Conservation (phyloP, 2,329 filamentous ascomycete species). For the Pseudogymnoascus sp. region DNA sequence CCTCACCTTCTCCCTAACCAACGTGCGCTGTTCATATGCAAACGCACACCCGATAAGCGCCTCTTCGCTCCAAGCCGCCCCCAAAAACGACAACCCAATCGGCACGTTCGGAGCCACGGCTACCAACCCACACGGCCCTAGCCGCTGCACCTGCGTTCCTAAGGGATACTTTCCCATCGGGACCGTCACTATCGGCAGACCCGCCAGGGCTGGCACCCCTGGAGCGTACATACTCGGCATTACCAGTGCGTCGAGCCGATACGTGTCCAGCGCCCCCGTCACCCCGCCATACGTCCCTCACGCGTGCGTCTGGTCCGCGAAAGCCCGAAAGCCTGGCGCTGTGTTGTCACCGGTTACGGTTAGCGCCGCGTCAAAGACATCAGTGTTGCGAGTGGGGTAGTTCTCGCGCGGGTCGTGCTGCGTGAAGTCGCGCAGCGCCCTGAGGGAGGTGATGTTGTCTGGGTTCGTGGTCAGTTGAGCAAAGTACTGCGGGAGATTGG, state of each 20-base stretch:
- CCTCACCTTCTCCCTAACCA: conserved; percentile 38
- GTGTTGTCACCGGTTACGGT: conserved; percentile 48
- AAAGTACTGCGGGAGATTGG: conserved; percentile 50
- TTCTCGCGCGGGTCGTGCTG: conserved; percentile 44
- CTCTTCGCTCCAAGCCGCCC: conserved; percentile 52
- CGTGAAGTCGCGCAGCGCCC: conserved; percentile 48
- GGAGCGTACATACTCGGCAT: conserved; percentile 45
- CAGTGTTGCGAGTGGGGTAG: conserved; percentile 54
- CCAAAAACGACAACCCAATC: conserved; percentile 56
- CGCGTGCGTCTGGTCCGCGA: not conserved
- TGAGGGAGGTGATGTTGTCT: conserved; percentile 42
- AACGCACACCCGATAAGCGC: conserved; percentile 57
- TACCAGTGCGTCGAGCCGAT: conserved; percentile 54
- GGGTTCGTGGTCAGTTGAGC: conserved; percentile 49
- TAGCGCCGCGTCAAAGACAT: conserved; percentile 46
- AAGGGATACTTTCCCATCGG: conserved; percentile 50
- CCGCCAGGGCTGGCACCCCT: conserved; percentile 45
- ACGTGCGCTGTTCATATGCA: conserved; percentile 49
- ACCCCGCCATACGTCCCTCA: conserved; percentile 41
- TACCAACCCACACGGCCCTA: conserved; percentile 9
- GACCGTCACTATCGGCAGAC: conserved; percentile 53
- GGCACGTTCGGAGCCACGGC: conserved; percentile 11
- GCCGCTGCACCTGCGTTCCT: conserved; percentile 30
- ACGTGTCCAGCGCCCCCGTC: conserved; percentile 47
- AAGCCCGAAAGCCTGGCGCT: conserved; percentile 39